A percentile compares a stretch with the other conserved stretches of the same genome.
These are phyloP conservation scores for Leccinum variabile DNA, from an alignment of 1,284 basidiomycete species.

Conservation along the genomic window DNA sequence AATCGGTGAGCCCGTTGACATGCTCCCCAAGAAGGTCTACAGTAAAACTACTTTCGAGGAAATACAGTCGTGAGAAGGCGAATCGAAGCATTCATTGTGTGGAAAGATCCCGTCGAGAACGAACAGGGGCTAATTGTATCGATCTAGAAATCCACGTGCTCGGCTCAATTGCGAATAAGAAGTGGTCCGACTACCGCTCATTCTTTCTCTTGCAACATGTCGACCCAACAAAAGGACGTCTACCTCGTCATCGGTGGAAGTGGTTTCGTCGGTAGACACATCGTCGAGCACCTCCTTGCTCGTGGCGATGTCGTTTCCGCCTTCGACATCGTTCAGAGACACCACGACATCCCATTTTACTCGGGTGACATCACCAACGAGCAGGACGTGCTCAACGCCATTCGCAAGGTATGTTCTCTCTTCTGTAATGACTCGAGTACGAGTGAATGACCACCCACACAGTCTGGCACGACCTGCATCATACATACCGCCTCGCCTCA, in stretches of 20 bases:
- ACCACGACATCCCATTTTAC: conserved; percentile 84
- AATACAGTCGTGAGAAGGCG: neutral
- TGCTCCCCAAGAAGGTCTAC: too few relatives aligned
- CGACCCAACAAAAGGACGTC: conserved; percentile 42
- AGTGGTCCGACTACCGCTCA: conserved; percentile 7
- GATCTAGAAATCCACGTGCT: conserved; percentile 6
- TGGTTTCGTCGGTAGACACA: conserved; percentile 89
- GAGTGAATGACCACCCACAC: conserved; percentile 1
- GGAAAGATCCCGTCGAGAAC: too few relatives aligned
- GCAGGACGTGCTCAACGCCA: conserved; percentile 66
- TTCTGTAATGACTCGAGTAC: neutral
- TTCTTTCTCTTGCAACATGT: conserved; percentile 26
- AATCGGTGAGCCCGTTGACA: neutral
- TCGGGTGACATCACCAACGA: conserved; percentile 84
- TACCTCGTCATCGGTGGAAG: conserved; percentile 90
- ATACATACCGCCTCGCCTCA: conserved; percentile 96
- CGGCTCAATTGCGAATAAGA: conserved; percentile 16
- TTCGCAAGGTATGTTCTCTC: conserved; percentile 62
- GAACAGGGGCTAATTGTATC: neutral
- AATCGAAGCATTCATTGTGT: too few relatives aligned
- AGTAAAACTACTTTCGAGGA: too few relatives aligned
- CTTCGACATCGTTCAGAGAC: conserved; percentile 88
- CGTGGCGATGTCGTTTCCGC: conserved; percentile 81
- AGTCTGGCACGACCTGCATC: conserved; percentile 84
- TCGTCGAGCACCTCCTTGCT: conserved; percentile 79